phyloP scores from a whole-genome alignment of 2,329 filamentous ascomycete species.

The Fusarium chuoi region DNA sequence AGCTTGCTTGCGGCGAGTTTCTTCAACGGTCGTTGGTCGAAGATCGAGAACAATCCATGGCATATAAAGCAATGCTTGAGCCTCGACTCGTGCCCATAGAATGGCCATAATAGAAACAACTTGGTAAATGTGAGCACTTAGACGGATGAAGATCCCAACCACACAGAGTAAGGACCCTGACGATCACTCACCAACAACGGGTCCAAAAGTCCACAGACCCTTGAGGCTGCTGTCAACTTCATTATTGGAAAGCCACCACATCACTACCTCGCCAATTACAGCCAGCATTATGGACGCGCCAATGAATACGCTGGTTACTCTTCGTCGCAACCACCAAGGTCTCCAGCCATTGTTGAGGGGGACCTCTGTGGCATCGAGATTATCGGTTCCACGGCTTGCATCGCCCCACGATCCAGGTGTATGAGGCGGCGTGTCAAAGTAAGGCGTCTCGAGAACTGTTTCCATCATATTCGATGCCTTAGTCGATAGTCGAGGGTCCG shows the following conservation, averaged over 20 bases:
- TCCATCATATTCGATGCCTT: constrained; percentile 31
- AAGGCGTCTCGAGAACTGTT: constrained; percentile 38
- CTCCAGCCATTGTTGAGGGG: constrained; percentile 41
- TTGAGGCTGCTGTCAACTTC: constrained; percentile 26
- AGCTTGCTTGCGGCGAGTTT: constrained; percentile 44
- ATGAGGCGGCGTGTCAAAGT: constrained; percentile 39
- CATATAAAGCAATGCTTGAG: constrained; percentile 43
- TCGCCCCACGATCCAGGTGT: constrained; percentile 25
- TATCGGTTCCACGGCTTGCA: constrained; percentile 9
- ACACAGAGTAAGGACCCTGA: constrained; percentile 13
- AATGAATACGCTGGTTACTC: constrained; percentile 36
- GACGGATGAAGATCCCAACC: not conserved
- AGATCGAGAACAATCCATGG: constrained; percentile 45
- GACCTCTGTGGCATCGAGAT: constrained; percentile 32
- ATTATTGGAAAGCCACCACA: constrained; percentile 37
- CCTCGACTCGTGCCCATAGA: constrained; percentile 44
- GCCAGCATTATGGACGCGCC: constrained; percentile 33
- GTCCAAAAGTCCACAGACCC: constrained; percentile 45
- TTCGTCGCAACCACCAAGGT: constrained; percentile 40
- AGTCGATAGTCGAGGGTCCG: constrained; percentile 11
- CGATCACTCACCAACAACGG: constrained; percentile 43
- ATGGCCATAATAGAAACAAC: constrained; percentile 41
- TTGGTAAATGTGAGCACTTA: constrained; percentile 22
- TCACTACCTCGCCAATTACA: constrained; percentile 39
- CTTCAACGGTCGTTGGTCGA: constrained; percentile 38